Percentiles rank a stretch among this genome's conserved stretches.
Evolutionary conservation across 2,329 filamentous ascomycete species (phyloP).

Genomic region (Plectosphaerella sp.): DNA sequence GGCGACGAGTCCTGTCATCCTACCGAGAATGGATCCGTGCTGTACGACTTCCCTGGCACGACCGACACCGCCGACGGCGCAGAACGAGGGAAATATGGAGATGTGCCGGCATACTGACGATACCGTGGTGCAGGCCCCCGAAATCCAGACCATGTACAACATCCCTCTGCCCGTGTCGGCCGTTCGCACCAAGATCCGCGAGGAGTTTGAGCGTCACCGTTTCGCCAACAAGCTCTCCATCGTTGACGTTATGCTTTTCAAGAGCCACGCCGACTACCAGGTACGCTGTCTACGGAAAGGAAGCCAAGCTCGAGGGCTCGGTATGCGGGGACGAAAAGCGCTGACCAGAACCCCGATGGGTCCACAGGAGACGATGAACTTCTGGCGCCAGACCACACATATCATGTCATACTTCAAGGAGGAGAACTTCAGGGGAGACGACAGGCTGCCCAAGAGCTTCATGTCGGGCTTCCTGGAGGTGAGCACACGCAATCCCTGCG

Average conservation of each 20-base stretch:
- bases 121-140: slow-evolving; percentile 66
- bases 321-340: neutral
- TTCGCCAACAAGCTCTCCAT: slow-evolving; percentile 85
- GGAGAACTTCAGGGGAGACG: slow-evolving; percentile 71
- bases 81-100: neutral
- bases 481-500: slow-evolving; percentile 24
- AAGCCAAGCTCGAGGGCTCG: neutral
- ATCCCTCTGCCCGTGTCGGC: slow-evolving; percentile 81
- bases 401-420: slow-evolving; percentile 95
- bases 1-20: slow-evolving; percentile 76
- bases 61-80: neutral
- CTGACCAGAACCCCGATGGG: too few species aligned
- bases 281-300: slow-evolving; percentile 40
- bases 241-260: slow-evolving; percentile 84
- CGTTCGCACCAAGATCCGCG: slow-evolving; percentile 88
- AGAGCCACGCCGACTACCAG: slow-evolving; percentile 93
- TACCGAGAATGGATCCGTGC: slow-evolving; percentile 96
- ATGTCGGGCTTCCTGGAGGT: slow-evolving; percentile 95
- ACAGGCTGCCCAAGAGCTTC: slow-evolving; percentile 81
- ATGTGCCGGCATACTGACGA: neutral
- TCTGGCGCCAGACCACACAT: slow-evolving; percentile 96
- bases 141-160: slow-evolving; percentile 97
- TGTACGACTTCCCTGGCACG: slow-evolving; percentile 56
- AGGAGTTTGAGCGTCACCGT: slow-evolving; percentile 95
- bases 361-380: slow-evolving; percentile 90